Conservation (phyloP, 2,329 filamentous ascomycete species). For the Fusarium sp. region DNA sequence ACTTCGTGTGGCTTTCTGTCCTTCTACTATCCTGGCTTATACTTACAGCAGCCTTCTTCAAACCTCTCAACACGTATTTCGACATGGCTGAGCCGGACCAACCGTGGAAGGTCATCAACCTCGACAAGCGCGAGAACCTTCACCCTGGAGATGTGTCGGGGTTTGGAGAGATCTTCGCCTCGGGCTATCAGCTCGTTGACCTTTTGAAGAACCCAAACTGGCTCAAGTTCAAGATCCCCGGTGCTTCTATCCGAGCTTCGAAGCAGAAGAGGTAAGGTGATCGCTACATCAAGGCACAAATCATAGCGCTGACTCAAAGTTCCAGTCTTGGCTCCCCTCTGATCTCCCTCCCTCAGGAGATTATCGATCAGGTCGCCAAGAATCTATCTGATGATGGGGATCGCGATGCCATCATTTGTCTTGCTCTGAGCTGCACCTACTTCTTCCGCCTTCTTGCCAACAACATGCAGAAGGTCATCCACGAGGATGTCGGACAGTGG, state of each 20-base stretch:
- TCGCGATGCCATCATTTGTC: slow-evolving; percentile 1
- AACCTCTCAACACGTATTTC: too few relatives aligned
- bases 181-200: slow-evolving; percentile 10
- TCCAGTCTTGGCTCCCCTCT: neutral
- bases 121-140: slow-evolving; percentile 13
- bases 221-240: slow-evolving; percentile 2
- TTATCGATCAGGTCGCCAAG: slow-evolving; percentile 14
- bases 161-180: neutral
- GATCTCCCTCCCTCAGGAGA: slow-evolving; percentile 12
- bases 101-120: slow-evolving; percentile 21
- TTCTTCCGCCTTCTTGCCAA: slow-evolving; percentile 21
- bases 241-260: neutral
- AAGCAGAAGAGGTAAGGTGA: slow-evolving; percentile 13
- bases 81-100: neutral
- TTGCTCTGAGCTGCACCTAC: slow-evolving; percentile 20
- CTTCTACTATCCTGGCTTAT: too few relatives aligned
- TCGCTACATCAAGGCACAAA: too few relatives aligned
- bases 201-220: slow-evolving; percentile 9
- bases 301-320: neutral
- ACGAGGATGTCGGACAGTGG: slow-evolving; percentile 10
- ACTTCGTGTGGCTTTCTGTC: too few relatives aligned
- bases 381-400: neutral
- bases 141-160: neutral
- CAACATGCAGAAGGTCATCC: slow-evolving; percentile 5
- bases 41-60: too few relatives aligned